Evolutionary conservation across 805 yeast genomes (phyloP).

Genomic region (Ogataea neopini): DNA sequence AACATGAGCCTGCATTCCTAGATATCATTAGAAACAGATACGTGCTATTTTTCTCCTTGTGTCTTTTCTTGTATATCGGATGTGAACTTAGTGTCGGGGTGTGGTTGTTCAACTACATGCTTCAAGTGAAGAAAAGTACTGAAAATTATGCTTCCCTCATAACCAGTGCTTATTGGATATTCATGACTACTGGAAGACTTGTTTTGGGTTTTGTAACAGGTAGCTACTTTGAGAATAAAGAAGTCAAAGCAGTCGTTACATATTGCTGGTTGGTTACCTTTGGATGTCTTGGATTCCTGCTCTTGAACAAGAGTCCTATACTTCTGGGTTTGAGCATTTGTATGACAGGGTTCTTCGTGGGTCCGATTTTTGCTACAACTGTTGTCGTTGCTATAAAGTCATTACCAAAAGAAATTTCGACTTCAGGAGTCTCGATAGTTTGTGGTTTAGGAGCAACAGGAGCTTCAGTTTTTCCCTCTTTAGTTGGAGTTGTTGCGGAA

Average conservation of each 20-base stretch:
- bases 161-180: conserved; percentile 54
- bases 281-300: conserved; percentile 37
- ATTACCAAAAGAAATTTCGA: conserved; percentile 59
- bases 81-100: conserved; percentile 54
- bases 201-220: conserved; percentile 51
- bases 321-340: conserved; percentile 40
- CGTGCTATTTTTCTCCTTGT: conserved; percentile 42
- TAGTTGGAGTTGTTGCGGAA: conserved; percentile 53
- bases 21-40: conserved; percentile 36
- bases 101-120: conserved; percentile 51
- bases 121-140: conserved; percentile 39
- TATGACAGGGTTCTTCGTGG: conserved; percentile 49
- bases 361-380: conserved; percentile 67
- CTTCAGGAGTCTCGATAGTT: conserved; percentile 70
- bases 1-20: conserved; percentile 22
- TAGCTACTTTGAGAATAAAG: conserved; percentile 39
- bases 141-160: conserved; percentile 45
- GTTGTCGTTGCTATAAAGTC: conserved; percentile 62
- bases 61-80: conserved; percentile 51
- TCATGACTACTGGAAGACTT: conserved; percentile 50
- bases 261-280: conserved; percentile 40
- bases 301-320: conserved; percentile 22
- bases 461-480: conserved; percentile 71
- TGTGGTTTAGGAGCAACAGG: conserved; percentile 85
- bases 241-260: conserved; percentile 42